These are phyloP conservation scores for Paramecium pentaurelia DNA, from an alignment of 73 alveolate genomes.

Conservation along the genomic window DNA sequence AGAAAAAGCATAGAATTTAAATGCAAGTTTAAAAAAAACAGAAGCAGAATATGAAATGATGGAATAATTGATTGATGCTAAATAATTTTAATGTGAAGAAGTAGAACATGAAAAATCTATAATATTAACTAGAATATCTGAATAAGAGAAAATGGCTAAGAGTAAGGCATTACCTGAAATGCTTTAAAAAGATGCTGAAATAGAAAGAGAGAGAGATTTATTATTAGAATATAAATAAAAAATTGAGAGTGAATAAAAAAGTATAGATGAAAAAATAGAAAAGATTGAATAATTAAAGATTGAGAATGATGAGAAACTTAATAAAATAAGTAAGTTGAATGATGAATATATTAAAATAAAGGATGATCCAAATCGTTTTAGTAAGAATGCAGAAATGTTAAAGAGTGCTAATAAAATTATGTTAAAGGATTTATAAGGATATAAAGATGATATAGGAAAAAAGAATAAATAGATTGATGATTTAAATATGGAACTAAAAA, in stretches of 20 bases:
- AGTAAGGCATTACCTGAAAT: slow-evolving; percentile 54
- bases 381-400: slow-evolving; percentile 78
- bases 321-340: slow-evolving; percentile 65
- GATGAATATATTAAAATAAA: slow-evolving; percentile 68
- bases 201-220: slow-evolving; percentile 65
- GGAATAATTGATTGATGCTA: slow-evolving; percentile 69
- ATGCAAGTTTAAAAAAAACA: slow-evolving; percentile 70
- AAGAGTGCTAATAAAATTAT: slow-evolving; percentile 66
- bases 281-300: slow-evolving; percentile 16
- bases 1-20: slow-evolving; percentile 67
- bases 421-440: slow-evolving; percentile 64
- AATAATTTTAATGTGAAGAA: slow-evolving; percentile 69
- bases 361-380: slow-evolving; percentile 77
- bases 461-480: slow-evolving; percentile 57
- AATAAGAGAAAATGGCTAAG: slow-evolving; percentile 8
- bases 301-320: slow-evolving; percentile 64
- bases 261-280: slow-evolving; percentile 36
- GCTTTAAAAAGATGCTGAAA: slow-evolving; percentile 66
- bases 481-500: background rate
- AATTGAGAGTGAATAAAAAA: slow-evolving; percentile 51
- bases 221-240: slow-evolving; percentile 57
- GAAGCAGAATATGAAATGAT: slow-evolving; percentile 77
- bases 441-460: slow-evolving; percentile 64
- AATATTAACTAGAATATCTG: background rate
- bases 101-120: slow-evolving; percentile 61